Conservation (phyloP, 495 filamentous ascomycete species). For the Talaromyces wortmannii region DNA sequence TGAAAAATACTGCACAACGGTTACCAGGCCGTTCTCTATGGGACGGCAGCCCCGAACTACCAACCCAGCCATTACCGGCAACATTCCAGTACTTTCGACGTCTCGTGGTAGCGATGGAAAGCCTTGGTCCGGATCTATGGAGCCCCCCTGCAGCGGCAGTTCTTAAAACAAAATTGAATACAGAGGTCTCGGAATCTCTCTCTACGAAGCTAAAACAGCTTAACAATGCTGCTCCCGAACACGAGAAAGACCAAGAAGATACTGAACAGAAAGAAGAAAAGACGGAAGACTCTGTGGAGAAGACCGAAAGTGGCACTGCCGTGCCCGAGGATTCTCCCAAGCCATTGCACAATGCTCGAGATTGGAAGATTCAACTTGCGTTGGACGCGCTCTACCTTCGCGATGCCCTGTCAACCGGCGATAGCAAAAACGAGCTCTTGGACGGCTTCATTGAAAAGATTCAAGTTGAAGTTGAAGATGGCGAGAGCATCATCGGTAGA, state of each 20-base stretch:
- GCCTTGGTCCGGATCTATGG: conserved; percentile 75
- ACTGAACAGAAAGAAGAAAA: not conserved
- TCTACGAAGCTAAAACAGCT: not conserved
- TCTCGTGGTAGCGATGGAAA: conserved; percentile 59
- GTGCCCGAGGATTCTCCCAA: not conserved
- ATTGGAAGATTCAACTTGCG: conserved; percentile 63
- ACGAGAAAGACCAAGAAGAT: not conserved
- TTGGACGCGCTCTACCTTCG: conserved; percentile 72
- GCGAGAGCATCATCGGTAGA: conserved; percentile 32
- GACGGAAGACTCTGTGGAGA: not conserved
- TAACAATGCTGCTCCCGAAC: not conserved
- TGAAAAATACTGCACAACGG: conserved; percentile 7
- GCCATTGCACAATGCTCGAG: conserved; percentile 21
- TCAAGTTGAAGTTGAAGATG: conserved; percentile 37
- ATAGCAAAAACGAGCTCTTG: conserved; percentile 29
- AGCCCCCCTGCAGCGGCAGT: conserved; percentile 57
- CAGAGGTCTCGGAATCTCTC: conserved; percentile 26
- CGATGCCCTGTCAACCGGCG: conserved; percentile 24
- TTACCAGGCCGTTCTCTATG: conserved; percentile 54
- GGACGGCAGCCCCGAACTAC: conserved; percentile 71
- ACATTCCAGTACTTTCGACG: conserved; percentile 68
- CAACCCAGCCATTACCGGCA: conserved; percentile 72
- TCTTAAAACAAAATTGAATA: conserved; percentile 51
- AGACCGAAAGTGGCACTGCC: conserved; percentile 1
- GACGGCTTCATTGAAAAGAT: conserved; percentile 37